Evolutionary conservation across 352 stramenopile genomes (phyloP), one percentile per base, ranked within the genome.

Genomic region (Phytophthora vignae): DNA sequence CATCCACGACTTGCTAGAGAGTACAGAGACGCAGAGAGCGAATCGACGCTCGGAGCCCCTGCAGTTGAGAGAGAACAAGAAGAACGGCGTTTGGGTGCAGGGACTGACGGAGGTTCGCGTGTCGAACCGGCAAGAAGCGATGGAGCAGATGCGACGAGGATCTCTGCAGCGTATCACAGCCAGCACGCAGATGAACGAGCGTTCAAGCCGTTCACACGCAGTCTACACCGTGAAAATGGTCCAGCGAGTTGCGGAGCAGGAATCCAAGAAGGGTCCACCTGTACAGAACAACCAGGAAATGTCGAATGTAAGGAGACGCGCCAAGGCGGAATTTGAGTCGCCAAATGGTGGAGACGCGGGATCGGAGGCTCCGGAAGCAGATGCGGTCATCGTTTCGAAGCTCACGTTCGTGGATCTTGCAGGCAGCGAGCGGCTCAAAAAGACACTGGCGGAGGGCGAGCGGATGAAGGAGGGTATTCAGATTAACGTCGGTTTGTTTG

Each of bases 1-100:
- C 64, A 98, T 99, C 58, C 91, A 97, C 65, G 97, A 99, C 76
- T 73, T 99, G 31, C 76, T 99, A 1, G 79, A 96, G 49, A 78
- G 75, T 9, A 15, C 69, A n/a, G 73, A 75, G n/a, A 25, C 53
- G 12, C 67, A 75, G 36, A 69, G 68, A 59, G 54, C 31, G 3
- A 68, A 71, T 36, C 73, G 78, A 49, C 62, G 69, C 8, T 69
- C 72, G 0, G 86, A 94, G 31, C 83, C 69, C 9, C 69, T 96
- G 33, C 87, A 93, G 59, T 72, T 96, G 29, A 76, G 90, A 36
- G 88, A 96, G 25, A 83, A 82, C 54, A 87, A 85, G 48, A 76
- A 90, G 31, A 74, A 81, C 7, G 87, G 87, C 12, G 84, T 96
- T 14, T 96, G 84, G 77, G 85, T 96, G 0, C 85, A 93, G 69